These are phyloP conservation scores for Protostelium mycophagum DNA, from an alignment of 78 protist genomes.

Conservation along the genomic window DNA sequence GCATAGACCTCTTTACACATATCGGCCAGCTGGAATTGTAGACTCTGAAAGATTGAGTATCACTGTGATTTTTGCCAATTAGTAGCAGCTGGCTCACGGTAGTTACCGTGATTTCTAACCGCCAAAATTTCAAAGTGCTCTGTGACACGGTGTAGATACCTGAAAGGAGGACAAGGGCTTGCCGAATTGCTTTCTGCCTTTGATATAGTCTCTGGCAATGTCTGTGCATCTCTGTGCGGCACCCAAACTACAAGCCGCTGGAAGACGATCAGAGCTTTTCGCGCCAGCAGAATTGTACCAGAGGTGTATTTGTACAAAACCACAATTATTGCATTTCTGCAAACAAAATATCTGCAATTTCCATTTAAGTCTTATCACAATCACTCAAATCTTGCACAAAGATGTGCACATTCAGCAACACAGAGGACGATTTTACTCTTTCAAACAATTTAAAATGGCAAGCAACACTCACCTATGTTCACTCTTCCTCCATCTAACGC, in stretches of 20 bases:
- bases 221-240: conserved; percentile 76
- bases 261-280: no score
- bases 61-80: no score
- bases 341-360: no score
- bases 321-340: no score
- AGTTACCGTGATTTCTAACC: background rate
- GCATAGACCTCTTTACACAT: conserved; percentile 77
- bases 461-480: conserved; percentile 58
- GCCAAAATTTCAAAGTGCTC: no score
- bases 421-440: background rate
- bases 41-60: conserved; percentile 63
- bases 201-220: conserved; percentile 54
- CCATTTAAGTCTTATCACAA: no score
- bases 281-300: no score
- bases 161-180: conserved; percentile 22
- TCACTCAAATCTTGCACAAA: no score
- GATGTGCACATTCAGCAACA: background rate
- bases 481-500: conserved; percentile 91
- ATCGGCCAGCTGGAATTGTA: conserved; percentile 85
- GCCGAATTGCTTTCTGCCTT: conserved; percentile 80
- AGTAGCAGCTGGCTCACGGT: background rate
- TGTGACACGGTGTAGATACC: no score
- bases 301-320: no score
- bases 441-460: background rate
- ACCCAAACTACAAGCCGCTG: conserved; percentile 78